Conservation (phyloP, 495 filamentous ascomycete genomes). For the Podospora australis region DNA sequence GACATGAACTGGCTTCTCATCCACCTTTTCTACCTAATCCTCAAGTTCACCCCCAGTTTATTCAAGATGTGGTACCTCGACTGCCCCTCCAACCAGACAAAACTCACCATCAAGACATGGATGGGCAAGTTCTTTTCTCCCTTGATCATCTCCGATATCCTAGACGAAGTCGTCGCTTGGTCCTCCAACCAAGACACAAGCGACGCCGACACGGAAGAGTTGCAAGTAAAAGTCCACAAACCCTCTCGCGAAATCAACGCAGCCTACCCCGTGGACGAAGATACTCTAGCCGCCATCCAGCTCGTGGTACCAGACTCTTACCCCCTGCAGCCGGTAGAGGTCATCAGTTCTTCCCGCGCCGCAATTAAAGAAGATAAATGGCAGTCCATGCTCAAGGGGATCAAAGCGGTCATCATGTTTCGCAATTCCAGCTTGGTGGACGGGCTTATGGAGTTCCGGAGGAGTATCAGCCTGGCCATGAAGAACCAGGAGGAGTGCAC, state of each 20-base stretch:
- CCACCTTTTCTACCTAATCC: slow-evolving; percentile 76
- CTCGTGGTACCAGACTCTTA: slow-evolving; percentile 74
- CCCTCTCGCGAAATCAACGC: slow-evolving; percentile 69
- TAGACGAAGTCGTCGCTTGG: slow-evolving; percentile 71
- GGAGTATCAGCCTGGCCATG: slow-evolving; percentile 76
- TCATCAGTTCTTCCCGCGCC: slow-evolving; percentile 71
- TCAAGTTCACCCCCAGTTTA: slow-evolving; percentile 67
- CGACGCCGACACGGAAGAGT: slow-evolving; percentile 59
- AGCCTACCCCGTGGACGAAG: slow-evolving; percentile 81
- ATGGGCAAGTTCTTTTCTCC: slow-evolving; percentile 83
- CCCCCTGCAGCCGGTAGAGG: slow-evolving; percentile 70
- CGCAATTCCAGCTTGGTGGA: slow-evolving; percentile 79
- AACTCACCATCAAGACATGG: slow-evolving; percentile 68
- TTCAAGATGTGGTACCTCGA: slow-evolving; percentile 86
- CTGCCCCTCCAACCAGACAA: slow-evolving; percentile 65
- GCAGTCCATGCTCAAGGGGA: slow-evolving; percentile 73
- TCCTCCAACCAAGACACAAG: slow-evolving; percentile 44
- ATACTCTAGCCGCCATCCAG: slow-evolving; percentile 66
- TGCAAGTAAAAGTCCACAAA: slow-evolving; percentile 65
- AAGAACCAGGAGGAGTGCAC: slow-evolving; percentile 94
- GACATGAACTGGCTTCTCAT: slow-evolving; percentile 76
- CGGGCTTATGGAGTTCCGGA: slow-evolving; percentile 72
- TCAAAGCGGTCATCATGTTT: slow-evolving; percentile 90
- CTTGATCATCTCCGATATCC: slow-evolving; percentile 61
- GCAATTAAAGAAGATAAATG: slow-evolving; percentile 85